These are phyloP conservation scores for Cercospora sp. DNA, from an alignment of 2,329 filamentous ascomycete species.

Conservation along the genomic window DNA sequence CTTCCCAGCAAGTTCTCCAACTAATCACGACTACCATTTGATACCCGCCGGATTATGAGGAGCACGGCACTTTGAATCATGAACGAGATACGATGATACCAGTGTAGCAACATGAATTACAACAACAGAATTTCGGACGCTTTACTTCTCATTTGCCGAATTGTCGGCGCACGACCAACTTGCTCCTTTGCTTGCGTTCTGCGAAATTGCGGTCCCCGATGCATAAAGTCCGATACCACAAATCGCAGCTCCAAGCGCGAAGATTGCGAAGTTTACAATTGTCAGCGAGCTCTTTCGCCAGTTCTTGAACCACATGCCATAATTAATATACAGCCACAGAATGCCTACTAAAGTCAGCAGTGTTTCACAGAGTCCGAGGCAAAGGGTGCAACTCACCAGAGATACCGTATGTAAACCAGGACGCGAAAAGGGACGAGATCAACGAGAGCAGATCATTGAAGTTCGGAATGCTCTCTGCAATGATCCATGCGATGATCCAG, in stretches of 20 bases:
- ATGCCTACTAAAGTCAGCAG: conserved; percentile 20
- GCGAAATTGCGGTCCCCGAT: conserved; percentile 27
- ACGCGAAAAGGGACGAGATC: conserved; percentile 61
- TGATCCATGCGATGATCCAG: conserved; percentile 66
- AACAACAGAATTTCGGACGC: neutral
- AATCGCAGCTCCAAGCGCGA: conserved; percentile 34
- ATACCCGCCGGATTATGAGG: neutral
- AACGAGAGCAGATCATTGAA: conserved; percentile 68
- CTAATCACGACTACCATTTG: neutral
- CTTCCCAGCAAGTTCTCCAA: conserved; percentile 11
- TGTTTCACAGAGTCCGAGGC: neutral
- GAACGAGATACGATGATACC: neutral
- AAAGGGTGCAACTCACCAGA: conserved; percentile 8
- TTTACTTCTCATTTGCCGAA: conserved; percentile 8
- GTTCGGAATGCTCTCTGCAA: conserved; percentile 68
- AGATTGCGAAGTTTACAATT: conserved; percentile 45
- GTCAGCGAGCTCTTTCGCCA: conserved; percentile 47
- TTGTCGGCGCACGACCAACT: conserved; percentile 27
- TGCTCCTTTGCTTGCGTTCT: conserved; percentile 16
- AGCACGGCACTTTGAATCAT: neutral
- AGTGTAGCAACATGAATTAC: neutral
- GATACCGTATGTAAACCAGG: conserved; percentile 55
- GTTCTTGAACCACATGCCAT: conserved; percentile 44
- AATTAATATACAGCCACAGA: conserved; percentile 47
- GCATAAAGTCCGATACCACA: conserved; percentile 35